Percentiles rank a stretch among this genome's conserved stretches.
Conservation (phyloP, 2,329 filamentous ascomycete species). For the Cladorrhinum sp. region DNA sequence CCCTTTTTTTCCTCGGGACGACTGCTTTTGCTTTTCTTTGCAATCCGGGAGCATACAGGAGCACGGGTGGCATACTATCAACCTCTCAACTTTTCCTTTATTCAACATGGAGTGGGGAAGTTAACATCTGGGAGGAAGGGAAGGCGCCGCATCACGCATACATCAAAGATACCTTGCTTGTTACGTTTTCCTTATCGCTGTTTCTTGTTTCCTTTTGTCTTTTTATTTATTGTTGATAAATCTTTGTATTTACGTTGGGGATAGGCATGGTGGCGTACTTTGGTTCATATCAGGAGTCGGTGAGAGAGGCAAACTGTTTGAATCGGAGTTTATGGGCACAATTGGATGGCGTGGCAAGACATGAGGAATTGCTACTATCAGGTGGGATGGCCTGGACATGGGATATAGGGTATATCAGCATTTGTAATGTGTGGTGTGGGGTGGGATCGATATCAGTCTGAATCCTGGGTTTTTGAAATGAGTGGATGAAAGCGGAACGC, state of each 20-base stretch:
- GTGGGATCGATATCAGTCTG: too few species aligned
- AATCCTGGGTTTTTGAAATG: too few species aligned
- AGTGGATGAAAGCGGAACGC: neutral
- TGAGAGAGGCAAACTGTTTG: constrained; percentile 24
- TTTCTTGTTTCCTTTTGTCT: constrained; percentile 17
- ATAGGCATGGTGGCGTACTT: neutral
- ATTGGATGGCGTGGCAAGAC: too few species aligned
- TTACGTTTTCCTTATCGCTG: neutral
- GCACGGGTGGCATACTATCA: neutral
- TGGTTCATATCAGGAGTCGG: constrained; percentile 15
- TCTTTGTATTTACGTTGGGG: constrained; percentile 5
- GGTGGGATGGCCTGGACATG: too few species aligned
- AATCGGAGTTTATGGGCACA: constrained; percentile 16
- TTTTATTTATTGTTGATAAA: neutral
- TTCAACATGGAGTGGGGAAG: neutral
- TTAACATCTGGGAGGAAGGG: neutral
- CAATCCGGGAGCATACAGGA: too few species aligned
- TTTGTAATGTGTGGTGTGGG: neutral
- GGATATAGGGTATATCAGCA: neutral
- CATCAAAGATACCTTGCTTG: neutral
- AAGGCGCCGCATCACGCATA: too few species aligned
- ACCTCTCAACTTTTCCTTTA: constrained; percentile 12
- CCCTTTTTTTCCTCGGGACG: constrained; percentile 12
- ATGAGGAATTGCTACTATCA: too few species aligned
- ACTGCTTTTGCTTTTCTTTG: constrained; percentile 13